Evolutionary conservation across 164 flowering plant genomes (phyloP), one percentile per base, ranked within the genome.

Genomic region (Magnolia changhungtana): DNA sequence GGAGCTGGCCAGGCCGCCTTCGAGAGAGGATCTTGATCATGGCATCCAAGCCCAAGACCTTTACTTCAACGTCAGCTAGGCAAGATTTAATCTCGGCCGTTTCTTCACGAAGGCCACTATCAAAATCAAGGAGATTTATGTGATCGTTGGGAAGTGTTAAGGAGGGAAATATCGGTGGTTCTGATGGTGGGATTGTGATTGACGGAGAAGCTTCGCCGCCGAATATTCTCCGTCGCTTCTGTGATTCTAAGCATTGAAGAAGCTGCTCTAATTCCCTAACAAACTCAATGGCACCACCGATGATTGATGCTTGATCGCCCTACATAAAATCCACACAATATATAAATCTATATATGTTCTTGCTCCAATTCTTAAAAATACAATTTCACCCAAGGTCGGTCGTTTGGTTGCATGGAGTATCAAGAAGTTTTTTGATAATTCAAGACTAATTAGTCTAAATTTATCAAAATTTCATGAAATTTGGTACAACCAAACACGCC

Each of bases 301-400:
- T 94, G 11, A 96, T 94, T 0, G 99, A 96, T 10, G 99, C 99
- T 87, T 96, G 99, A 82, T 95, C 99, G 69, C 98, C 99, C 99
- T 95, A 52, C 11, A 77, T 63, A 37, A 37, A 37, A 70, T 63
- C 7, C 64, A 76, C 50, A 66, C 52, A 71, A 51, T 13, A 14
- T 31, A 24, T 27, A 18, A 59, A 14, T 7, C 6, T 1, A 4
- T 5, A 8, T 50, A 3, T 50, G n/a, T 9, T 19, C 11, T 71
- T 37, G 1, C 23, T 71, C 27, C 8, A 19, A n/a, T 8, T 8
- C 67, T 4, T 5, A 52, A 51, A 19, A 49, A 9, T 45, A 49
- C 20, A 52, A 37, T 37, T 37, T 37, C 7, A 37, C 45, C 4
- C 45, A 5, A 37, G 7, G 45, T 27, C 29, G 29, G 1, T 27